Evolutionary conservation across 139 green algal genomes (phyloP).

Genomic region (Picochlorum sp.): DNA sequence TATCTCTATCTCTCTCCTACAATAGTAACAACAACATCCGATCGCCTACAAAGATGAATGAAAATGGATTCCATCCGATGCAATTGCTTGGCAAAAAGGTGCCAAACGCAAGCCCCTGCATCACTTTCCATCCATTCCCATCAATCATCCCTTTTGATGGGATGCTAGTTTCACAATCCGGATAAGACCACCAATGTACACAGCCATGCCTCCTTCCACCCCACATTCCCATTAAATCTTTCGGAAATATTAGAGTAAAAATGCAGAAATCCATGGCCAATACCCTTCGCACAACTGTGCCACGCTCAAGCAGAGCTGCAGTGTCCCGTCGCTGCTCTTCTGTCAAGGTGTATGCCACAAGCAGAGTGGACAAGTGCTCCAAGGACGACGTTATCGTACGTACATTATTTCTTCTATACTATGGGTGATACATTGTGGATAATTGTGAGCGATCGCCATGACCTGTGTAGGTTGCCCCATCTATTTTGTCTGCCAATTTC

Average conservation of each 20-base stretch:
- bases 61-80: too few relatives aligned
- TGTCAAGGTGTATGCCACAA: constrained; percentile 32
- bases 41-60: too few relatives aligned
- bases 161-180: too few relatives aligned
- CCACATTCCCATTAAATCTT: too few relatives aligned
- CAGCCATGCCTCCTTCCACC: too few relatives aligned
- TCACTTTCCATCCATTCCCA: too few relatives aligned
- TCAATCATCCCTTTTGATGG: too few relatives aligned
- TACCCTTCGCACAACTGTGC: background rate
- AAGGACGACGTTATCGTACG: constrained; percentile 64
- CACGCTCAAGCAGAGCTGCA: background rate
- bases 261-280: background rate
- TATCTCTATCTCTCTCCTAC: too few relatives aligned
- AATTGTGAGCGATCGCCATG: background rate
- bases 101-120: too few relatives aligned
- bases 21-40: too few relatives aligned
- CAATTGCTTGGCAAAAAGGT: too few relatives aligned
- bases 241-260: background rate
- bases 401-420: background rate
- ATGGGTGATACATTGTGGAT: background rate
- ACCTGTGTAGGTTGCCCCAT: constrained; percentile 67
- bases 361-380: constrained; percentile 43
- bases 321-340: background rate
- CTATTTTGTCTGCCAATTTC: constrained; percentile 96
- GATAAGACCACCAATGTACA: too few relatives aligned